These are phyloP conservation scores for Clonostachys rosea DNA, from an alignment of 2,329 filamentous ascomycete genomes.

Conservation along the genomic window DNA sequence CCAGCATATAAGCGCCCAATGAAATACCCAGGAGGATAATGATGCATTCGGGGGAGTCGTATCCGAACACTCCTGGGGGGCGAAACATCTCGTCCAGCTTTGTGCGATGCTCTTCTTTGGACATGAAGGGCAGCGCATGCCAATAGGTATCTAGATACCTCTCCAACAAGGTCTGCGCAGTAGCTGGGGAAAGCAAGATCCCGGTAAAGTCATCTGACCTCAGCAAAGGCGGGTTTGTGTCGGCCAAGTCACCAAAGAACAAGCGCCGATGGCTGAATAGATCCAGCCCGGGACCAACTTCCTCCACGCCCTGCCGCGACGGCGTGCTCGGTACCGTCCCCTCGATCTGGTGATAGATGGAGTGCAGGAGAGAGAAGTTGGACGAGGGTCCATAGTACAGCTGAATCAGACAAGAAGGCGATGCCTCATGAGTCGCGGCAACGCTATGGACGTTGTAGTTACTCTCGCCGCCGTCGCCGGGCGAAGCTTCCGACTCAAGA, in stretches of 20 bases:
- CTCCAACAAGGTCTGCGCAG: conserved; percentile 28
- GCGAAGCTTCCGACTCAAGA: neutral
- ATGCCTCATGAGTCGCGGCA: conserved; percentile 38
- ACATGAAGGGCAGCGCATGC: conserved; percentile 25
- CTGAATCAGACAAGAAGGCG: conserved; percentile 34
- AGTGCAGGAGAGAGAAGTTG: conserved; percentile 33
- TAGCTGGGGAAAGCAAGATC: conserved; percentile 29
- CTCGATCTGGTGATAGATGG: conserved; percentile 22
- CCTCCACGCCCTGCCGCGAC: conserved; percentile 17
- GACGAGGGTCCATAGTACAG: conserved; percentile 41
- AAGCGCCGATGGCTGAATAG: conserved; percentile 18
- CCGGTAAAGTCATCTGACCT: conserved; percentile 13
- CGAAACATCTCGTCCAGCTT: conserved; percentile 26
- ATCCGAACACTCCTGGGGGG: conserved; percentile 17
- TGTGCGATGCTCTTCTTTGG: conserved; percentile 23
- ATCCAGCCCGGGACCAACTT: conserved; percentile 21
- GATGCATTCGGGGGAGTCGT: conserved; percentile 26
- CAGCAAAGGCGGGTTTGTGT: conserved; percentile 18
- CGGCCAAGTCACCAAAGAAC: conserved; percentile 26
- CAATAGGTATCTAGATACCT: conserved; percentile 34
- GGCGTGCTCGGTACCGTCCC: conserved; percentile 13
- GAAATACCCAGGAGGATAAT: conserved; percentile 29
- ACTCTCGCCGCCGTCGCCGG: conserved; percentile 11
- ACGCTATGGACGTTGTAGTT: conserved; percentile 32
- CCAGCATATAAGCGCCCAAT: conserved; percentile 26